Conservation (phyloP, 2,329 filamentous ascomycete species). For the Dactylella cylindrospora region DNA sequence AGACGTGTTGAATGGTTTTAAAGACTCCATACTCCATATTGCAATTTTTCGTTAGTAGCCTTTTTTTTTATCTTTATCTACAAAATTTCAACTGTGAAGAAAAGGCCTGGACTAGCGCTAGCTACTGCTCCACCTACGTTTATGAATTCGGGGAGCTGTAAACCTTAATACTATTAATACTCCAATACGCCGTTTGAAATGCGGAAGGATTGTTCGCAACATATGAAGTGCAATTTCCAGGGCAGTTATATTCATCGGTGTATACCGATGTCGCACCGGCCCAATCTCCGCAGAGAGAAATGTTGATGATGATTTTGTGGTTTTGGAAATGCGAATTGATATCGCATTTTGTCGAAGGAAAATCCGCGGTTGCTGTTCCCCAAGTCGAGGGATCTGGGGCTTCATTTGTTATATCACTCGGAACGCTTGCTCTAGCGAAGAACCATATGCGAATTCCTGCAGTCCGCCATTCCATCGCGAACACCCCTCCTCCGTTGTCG, state of each 20-base stretch:
- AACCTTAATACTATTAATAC: conserved; percentile 70
- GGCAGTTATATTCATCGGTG: conserved; percentile 59
- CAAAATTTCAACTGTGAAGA: too few species aligned
- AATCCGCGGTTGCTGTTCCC: conserved; percentile 68
- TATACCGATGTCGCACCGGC: conserved; percentile 69
- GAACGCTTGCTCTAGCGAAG: conserved; percentile 70
- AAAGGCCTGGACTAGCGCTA: too few species aligned
- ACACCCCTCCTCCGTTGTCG: conserved; percentile 67
- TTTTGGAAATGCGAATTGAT: conserved; percentile 69
- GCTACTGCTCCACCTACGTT: too few species aligned
- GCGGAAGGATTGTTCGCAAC: conserved; percentile 69
- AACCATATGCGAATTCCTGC: conserved; percentile 75
- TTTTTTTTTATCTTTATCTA: too few species aligned
- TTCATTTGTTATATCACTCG: conserved; percentile 62
- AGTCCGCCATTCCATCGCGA: conserved; percentile 74
- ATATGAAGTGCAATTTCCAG: conserved; percentile 67
- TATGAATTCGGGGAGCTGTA: conserved; percentile 51
- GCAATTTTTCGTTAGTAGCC: too few species aligned
- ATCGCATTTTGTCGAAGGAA: conserved; percentile 66
- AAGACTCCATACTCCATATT: too few species aligned
- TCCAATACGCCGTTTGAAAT: conserved; percentile 75
- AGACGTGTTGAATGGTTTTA: too few species aligned
- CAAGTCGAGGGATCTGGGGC: conserved; percentile 68
- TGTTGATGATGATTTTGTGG: conserved; percentile 78
- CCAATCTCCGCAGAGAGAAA: conserved; percentile 85